Base-by-base conservation (phyloP, 1,284 basidiomycete species). In the Cryptococcus amylolentus region DNA sequence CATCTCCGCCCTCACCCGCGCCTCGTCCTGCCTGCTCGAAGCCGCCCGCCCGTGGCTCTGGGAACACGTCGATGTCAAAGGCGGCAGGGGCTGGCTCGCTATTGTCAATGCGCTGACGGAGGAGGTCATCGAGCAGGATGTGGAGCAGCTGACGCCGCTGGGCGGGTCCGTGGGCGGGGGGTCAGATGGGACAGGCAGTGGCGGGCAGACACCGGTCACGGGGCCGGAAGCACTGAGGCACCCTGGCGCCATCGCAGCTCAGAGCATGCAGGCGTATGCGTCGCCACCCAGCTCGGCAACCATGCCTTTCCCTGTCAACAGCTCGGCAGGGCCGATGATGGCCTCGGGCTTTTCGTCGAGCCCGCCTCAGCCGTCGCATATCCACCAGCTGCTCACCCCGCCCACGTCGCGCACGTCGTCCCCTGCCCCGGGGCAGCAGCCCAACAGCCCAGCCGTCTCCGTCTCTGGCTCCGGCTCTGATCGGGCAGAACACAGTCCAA, bases 61-160 rank as follows among this genome's bases (percentile, higher is more conserved):
- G 76, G 73, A 76, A 55, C 64, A 75, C 48, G 71, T 78, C 23
- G 70, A 73, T 43, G 72, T 78, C 8, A 61, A 64, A 37, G 63
- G 66, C 5, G 76, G 76, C 4, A 55, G 73, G 56, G 75, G 74
- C n/a, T 78, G 76, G 76, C 65, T 78, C 46, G 69, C 72, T 9
- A 71, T 78, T 40, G 76, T 78, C 46, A 69, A 77, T 57, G 76
- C 73, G 0, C 58, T 78, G 48, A 73, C 72, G 2, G 75, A 76
- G 53, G 73, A 77, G 54, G 68, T 77, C 31, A 61, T 66, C 18
- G 70, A 70, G 26, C 56, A 66, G 35, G 27, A 46, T 27, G 37
- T 48, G 3, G 51, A 52, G 40, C 16, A 35, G 20, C 23, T 20
- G 0, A 40, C 35, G 16, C 38, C 48, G 3, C 18, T 23, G 31